Conservation (phyloP, 345 rosid species). For the Firmiana major region DNA sequence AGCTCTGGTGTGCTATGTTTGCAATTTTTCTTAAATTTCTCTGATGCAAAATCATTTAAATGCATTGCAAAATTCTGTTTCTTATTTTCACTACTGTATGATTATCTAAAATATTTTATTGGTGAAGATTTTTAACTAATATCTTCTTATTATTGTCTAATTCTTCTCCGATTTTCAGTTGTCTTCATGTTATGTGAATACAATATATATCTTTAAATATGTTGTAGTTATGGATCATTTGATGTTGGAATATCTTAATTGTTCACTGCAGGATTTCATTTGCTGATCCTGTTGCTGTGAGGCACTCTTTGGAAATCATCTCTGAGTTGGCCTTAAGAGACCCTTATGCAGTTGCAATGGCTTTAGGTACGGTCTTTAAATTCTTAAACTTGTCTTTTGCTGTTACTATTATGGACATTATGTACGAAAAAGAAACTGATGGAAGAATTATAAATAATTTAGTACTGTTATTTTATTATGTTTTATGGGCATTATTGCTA, state of each 20-base stretch:
- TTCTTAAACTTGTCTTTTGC: background rate
- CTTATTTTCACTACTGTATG: background rate
- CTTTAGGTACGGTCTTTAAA: constrained; percentile 53
- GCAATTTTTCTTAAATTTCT: background rate
- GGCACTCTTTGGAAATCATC: constrained; percentile 90
- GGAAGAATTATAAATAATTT: constrained; percentile 13
- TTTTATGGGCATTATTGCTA: background rate
- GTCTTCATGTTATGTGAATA: background rate
- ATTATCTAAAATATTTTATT: background rate
- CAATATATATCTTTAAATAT: background rate
- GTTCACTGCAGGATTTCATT: constrained; percentile 65
- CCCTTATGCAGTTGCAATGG: constrained; percentile 94
- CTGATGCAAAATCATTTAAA: background rate
- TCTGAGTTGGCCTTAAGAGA: constrained; percentile 83
- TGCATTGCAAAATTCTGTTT: background rate
- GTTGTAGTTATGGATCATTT: constrained; percentile 6
- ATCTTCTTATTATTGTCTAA: background rate
- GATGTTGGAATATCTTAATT: background rate
- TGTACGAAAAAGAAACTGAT: background rate
- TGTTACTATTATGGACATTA: background rate
- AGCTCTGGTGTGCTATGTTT: background rate
- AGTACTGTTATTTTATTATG: constrained; percentile 9
- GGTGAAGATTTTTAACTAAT: background rate
- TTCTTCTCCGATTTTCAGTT: background rate
- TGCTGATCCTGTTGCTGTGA: constrained; percentile 98